Evolutionary conservation across 139 green algal species (phyloP), one percentile per base, ranked within the genome.

Genomic region (Gonium pectorale): DNA sequence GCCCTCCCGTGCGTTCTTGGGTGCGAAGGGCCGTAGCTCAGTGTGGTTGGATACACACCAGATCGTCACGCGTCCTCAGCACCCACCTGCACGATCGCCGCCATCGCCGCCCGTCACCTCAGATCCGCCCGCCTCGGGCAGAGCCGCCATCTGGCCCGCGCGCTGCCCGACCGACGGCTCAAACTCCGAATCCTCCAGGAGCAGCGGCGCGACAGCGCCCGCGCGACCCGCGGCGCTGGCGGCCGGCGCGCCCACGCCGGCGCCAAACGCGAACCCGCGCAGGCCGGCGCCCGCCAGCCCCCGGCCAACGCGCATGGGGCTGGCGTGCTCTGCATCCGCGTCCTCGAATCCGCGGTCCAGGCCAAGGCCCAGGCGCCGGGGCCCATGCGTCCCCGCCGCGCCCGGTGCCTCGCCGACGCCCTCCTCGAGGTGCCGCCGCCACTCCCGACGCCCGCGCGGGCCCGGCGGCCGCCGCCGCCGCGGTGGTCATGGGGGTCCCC

Each of bases 361-460:
- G 29, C 11, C 64, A 33, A 80, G 33, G 9, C 71, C 71, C 35
- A 80, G 26, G 1, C 71, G 51, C 8, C 71, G 33, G 21, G 29
- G 26, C 9, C 31, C 27, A 0, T 38, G 24, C 8, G 62, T 11
- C 26, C 11, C 38, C 17, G 40, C 67, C 7, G 15, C 68, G 8
- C 27, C 67, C 2, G 33, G 51, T 5, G 71, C 75, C 59, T 82
- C 75, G 59, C 75, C 75, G 8, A 71, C 75, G 59, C 75, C 75
- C 59, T 82, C 75, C 75, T 79, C 70, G 35, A 51, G 35, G 35
- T 17, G 41, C 24, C 40, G 67, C 40, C 40, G 40, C 67, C 22
- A 40, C 67, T 35, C 35, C 64, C 29, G 35, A 13, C 64, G 64
- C 64, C 35, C 2, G 29, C 56, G 56, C 17, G 56, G n/a, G n/a